Evolutionary conservation across 345 rosid genomes (phyloP).

Genomic region (Iberis pinnata): DNA sequence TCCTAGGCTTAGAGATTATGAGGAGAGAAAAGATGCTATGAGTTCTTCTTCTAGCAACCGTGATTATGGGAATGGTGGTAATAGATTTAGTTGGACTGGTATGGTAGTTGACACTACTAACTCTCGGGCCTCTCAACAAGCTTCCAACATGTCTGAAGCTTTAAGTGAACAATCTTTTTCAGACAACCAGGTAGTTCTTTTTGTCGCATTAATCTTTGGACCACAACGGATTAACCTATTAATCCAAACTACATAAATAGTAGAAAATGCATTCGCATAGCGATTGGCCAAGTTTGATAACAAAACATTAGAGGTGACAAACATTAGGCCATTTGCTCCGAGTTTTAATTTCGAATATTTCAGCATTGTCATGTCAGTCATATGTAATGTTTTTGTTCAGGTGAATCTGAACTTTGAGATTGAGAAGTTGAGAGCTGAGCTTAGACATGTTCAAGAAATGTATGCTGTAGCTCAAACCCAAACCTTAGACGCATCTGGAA

Average conservation of each 20-base stretch:
- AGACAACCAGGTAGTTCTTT: slow-evolving; percentile 65
- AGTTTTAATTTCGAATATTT: not conserved
- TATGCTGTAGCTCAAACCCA: slow-evolving; percentile 73
- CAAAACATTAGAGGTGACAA: too few relatives aligned
- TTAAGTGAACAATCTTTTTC: slow-evolving; percentile 35
- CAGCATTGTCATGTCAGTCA: not conserved
- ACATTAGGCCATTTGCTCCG: too few relatives aligned
- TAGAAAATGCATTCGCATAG: too few relatives aligned
- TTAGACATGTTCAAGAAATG: slow-evolving; percentile 71
- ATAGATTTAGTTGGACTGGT: slow-evolving; percentile 28
- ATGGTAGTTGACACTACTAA: slow-evolving; percentile 26
- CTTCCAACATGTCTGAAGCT: slow-evolving; percentile 45
- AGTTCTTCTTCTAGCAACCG: slow-evolving; percentile 39
- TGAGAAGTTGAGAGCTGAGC: slow-evolving; percentile 82
- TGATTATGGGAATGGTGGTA: slow-evolving; percentile 30
- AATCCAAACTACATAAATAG: too few relatives aligned
- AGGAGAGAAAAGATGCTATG: slow-evolving; percentile 35
- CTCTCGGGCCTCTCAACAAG: slow-evolving; percentile 51
- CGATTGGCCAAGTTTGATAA: too few relatives aligned
- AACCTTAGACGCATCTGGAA: slow-evolving; percentile 65
- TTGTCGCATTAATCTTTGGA: too few relatives aligned
- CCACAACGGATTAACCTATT: too few relatives aligned
- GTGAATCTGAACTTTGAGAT: slow-evolving; percentile 57
- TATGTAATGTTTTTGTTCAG: slow-evolving; percentile 30
- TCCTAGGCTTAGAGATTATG: slow-evolving; percentile 31